Evolutionary conservation across 768 basidiomycete species (phyloP).

Genomic region (Suillus subalutaceus): DNA sequence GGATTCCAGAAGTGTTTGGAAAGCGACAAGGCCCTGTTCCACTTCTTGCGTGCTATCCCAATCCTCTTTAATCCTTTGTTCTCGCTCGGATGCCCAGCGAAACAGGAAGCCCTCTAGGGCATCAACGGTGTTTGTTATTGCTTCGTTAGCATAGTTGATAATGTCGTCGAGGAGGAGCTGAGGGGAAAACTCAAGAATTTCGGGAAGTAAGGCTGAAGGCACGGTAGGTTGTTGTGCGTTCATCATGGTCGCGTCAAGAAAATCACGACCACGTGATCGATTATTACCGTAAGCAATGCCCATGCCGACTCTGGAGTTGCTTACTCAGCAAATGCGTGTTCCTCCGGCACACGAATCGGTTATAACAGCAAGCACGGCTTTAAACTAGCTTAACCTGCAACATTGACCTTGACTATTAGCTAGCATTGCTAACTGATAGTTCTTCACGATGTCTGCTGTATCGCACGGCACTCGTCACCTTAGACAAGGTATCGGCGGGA

Average conservation of each 20-base stretch:
- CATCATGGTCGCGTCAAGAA: constrained; percentile 3
- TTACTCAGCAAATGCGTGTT: constrained; percentile 25
- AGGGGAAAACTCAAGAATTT: constrained; percentile 83
- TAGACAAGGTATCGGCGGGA: constrained; percentile 24
- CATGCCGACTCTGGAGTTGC: constrained; percentile 1
- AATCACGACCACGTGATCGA: background rate
- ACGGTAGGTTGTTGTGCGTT: constrained; percentile 30
- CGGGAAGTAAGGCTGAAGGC: constrained; percentile 59
- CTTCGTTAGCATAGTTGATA: constrained; percentile 79
- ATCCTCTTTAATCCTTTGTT: constrained; percentile 45
- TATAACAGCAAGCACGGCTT: background rate
- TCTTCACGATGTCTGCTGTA: constrained; percentile 25
- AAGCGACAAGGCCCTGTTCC: constrained; percentile 80
- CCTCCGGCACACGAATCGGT: constrained; percentile 14
- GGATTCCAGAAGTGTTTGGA: constrained; percentile 86
- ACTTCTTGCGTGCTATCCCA: constrained; percentile 71
- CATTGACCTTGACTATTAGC: background rate
- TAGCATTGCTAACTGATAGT: background rate
- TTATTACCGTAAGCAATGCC: background rate
- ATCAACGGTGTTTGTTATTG: constrained; percentile 76
- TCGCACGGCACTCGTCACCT: constrained; percentile 30
- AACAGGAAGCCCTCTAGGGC: constrained; percentile 79
- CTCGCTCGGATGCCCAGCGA: constrained; percentile 72
- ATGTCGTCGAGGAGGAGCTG: constrained; percentile 86
- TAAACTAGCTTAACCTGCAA: background rate